Base-by-base conservation (phyloP, 805 yeast genomes). In the Ogataea salicorniae region DNA sequence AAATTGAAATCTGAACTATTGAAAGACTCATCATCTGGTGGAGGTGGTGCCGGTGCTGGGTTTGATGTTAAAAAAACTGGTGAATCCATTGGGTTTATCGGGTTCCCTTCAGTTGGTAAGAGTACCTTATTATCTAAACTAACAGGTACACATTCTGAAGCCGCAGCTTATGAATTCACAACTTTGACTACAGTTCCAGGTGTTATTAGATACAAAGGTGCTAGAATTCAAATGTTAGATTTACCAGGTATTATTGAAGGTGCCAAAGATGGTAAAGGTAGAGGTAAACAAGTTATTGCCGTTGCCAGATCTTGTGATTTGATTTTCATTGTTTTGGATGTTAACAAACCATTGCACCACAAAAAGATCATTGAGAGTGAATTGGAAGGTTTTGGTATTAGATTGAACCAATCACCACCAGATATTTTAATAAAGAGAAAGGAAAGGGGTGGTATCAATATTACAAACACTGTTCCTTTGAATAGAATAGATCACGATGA, bases 41-140 rank as follows among this genome's bases (percentile, higher is more conserved):
- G 90, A 37, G 97, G 97, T 34, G 96, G 97, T 49, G 95, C 94
- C 18, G 97, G 98, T 54, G 81, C 79, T 20, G 99, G 99, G 7
- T 94, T 94, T 69, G 99, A 94, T 72, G 98, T 94, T 40, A 96
- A 96, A n/a, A 81, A 97, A 67, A 92, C 97, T 0, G 99, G 99
- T 70, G 97, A 88, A 4, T 81, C 96, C 8, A 95, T 94, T 45
- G 99, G 99, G 9, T 94, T 91, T 64, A 96, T 94, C 39, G 99
- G 99, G 3, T 94, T 94, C 65, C 99, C 99, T 1, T 91, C 98
- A 1, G 99, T 94, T 3, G 94, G 94, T 33, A 87, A 87, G 61
- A 81, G 88, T 8, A 94, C 99, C 1, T 70, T 94, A 49, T 76
- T 94, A 56, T 81, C 88, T 29, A 86, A 88, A 66, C 72, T 94